Base-by-base conservation (phyloP, 2,329 filamentous ascomycete genomes). In the Fusarium albidum region DNA sequence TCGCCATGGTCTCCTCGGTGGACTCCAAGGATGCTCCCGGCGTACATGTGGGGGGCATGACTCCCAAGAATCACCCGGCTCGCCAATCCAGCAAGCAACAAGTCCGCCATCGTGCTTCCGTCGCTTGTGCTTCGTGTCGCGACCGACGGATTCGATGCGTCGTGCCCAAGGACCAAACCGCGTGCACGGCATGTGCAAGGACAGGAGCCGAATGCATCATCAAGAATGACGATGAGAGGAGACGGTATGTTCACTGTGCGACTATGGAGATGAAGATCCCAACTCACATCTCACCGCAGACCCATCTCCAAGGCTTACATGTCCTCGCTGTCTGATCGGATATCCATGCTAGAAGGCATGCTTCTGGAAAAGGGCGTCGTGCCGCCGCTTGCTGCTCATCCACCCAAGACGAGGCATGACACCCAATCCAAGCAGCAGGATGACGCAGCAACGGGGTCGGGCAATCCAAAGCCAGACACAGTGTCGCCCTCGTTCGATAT, bases 271-370 rank as follows among this genome's bases (percentile, higher is more conserved):
- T 21, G 21, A 21, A 21, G 21, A 21, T 39, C 17, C 12, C 18
- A 48, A 18, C 59, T 61, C 3, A 52, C 50, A 17, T 8, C 13
- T 9, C 11, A n/a, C 17, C 28, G 13, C 32, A 83, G 81, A 31
- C 82, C 82, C 8, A 82, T 84, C 28, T 84, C 81, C 15, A 80
- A 82, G 65, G 82, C 82, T 46, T 84, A 84, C 67, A 82, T 83
- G 76, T 79, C 78, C 33, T 83, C 80, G 2, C 71, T 84, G 10
- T 81, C 80, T n/a, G 79, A 81, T 18, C 75, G 82, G 5, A 81
- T 84, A 35, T 71, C 75, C 8, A 59, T 84, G 54, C 72, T 84
- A 1, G 82, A 84, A 68, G 69, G 69, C 13, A 75, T 84, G 76
- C 74, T 84, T 5, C 65, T 75, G 49, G 79, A 82, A 32, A 75